Conservation (phyloP, 495 filamentous ascomycete species). For the Tuber aestivum region DNA sequence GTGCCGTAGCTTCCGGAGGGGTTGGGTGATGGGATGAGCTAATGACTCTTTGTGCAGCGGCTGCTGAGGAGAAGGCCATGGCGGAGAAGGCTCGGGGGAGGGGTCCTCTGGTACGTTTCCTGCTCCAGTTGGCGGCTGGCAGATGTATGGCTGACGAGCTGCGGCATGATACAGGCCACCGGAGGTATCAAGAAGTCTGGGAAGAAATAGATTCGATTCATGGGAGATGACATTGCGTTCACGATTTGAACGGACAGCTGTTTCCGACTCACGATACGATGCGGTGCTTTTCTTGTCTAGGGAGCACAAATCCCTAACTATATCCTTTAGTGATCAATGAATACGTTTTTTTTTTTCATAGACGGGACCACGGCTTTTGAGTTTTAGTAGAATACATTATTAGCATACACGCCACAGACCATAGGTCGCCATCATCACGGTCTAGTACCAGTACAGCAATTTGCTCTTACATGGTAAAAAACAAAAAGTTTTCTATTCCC, state of each 20-base stretch:
- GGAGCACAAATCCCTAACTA: not conserved
- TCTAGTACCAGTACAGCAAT: not conserved
- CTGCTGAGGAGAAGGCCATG: constrained; percentile 38
- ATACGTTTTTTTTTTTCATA: not conserved
- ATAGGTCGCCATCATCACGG: not conserved
- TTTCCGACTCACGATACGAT: not conserved
- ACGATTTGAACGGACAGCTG: not conserved
- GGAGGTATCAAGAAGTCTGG: constrained; percentile 43
- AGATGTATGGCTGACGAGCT: constrained; percentile 12
- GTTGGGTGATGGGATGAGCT: constrained; percentile 4
- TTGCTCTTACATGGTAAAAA: not conserved
- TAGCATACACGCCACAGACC: not conserved
- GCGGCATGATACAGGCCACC: constrained; percentile 15
- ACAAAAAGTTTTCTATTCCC: constrained; percentile 19
- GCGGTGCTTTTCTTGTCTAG: not conserved
- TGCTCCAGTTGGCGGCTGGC: not conserved
- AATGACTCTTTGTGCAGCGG: constrained; percentile 29
- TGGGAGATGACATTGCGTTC: not conserved
- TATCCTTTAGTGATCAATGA: constrained; percentile 5
- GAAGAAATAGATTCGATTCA: constrained; percentile 34
- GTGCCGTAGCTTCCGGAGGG: not conserved
- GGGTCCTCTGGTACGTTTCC: constrained; percentile 38
- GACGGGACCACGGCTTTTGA: not conserved
- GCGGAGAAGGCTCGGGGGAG: constrained; percentile 39
- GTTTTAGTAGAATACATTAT: not conserved